These are phyloP conservation scores for Limtongozyma cylindracea DNA, from an alignment of 805 yeast genomes.

Conservation along the genomic window DNA sequence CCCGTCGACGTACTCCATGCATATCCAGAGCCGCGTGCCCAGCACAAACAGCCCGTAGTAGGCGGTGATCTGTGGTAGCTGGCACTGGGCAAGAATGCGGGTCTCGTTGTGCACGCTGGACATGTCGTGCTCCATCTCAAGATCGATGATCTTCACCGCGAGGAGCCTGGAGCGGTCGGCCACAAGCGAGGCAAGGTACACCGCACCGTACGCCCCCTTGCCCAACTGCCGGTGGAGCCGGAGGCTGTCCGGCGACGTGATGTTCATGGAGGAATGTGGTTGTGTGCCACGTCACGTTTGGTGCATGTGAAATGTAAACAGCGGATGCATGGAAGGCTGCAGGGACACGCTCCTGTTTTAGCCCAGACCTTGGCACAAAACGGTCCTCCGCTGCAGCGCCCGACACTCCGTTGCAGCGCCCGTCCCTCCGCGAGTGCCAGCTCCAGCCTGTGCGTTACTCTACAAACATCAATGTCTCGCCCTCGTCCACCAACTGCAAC, in stretches of 20 bases:
- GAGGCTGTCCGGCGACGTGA: conserved; percentile 7
- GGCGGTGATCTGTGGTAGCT: conserved; percentile 31
- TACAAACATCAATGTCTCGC: conserved; percentile 32
- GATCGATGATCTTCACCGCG: conserved; percentile 25
- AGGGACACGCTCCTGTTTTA: no score
- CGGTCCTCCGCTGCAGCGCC: no score
- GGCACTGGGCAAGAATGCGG: conserved; percentile 39
- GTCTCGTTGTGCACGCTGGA: conserved; percentile 46
- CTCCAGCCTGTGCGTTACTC: no score
- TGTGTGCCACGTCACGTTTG: no score
- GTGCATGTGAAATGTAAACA: no score
- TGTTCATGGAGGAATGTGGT: no score
- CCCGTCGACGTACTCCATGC: conserved; percentile 64
- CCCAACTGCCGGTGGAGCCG: conserved; percentile 33
- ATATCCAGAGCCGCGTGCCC: conserved; percentile 49
- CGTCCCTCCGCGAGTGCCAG: no score
- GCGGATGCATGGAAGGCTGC: no score
- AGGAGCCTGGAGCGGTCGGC: conserved; percentile 15
- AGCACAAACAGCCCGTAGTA: conserved; percentile 51
- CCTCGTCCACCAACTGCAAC: conserved; percentile 57
- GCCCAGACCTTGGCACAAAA: no score
- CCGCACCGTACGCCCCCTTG: conserved; percentile 60
- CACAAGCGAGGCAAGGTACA: conserved; percentile 36
- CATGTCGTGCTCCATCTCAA: conserved; percentile 44
- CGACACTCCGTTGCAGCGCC: no score